Base-by-base conservation (phyloP, 495 filamentous ascomycete genomes). In the Xylaria flabelliformis region DNA sequence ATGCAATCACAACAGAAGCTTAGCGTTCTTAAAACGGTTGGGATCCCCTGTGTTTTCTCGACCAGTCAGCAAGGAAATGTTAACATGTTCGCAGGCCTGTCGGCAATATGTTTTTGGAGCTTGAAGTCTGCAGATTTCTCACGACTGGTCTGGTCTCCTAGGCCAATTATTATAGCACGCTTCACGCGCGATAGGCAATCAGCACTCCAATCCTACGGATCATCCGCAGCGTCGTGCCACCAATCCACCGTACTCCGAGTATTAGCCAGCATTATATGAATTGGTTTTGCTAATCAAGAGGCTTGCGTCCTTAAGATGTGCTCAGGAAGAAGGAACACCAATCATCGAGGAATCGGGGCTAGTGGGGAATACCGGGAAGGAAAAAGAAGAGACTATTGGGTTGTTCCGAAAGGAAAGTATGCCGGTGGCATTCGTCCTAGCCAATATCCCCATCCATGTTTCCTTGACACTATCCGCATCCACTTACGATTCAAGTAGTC, bases 1-100 rank as follows among this genome's bases (percentile, higher is more conserved):
- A 84, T 92, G 69, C 90, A 92, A 75, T 93, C 93, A 1, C 86
- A 88, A 69, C 87, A 90, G 75, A 90, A 92, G 75, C 88, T 96
- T 39, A 86, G 88, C 36, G 85, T 94, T 70, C 85, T 99, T 70
- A 96, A 93, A 81, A 84, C 83, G 66, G 91, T 93, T 82, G 81
- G 89, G 84, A 56, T 26, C 36, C 56, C 51, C 36, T 63, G 67
- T 24, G 39, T 62, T n/a, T 46, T 56, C 62, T 51, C 29, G 17
- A 70, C 39, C 62, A n/a, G 17, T 1, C 32, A 56, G 29, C 32
- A 67, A 46, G 29, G 41, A 64, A 58, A 68, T 69, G 44, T 77
- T 82, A 71, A 82, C 70, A 64, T 51, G 73, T 71, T 53, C 62
- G 67, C 67, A 86, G 85, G 83, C 84, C 4, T 86, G 85, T 75